A percentile compares a stretch with the other conserved stretches of the same genome.
Evolutionary conservation across 331 rosid species (phyloP).

Genomic region (Arachis monticola): DNA sequence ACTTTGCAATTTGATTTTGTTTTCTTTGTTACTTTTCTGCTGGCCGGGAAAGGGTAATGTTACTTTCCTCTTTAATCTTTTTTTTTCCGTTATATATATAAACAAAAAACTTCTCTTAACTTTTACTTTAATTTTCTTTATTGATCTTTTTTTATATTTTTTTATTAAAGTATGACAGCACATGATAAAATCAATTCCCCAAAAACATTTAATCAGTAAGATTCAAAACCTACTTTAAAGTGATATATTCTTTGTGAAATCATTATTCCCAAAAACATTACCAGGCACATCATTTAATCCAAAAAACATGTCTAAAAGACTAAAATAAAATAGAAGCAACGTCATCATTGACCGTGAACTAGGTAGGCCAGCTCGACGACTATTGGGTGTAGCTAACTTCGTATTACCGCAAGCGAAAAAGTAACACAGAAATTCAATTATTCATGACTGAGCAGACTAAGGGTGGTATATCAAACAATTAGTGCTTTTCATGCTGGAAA

Average conservation of each 20-base stretch:
- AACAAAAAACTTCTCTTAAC: not conserved
- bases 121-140: slow-evolving; percentile 41
- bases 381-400: not conserved
- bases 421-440: slow-evolving; percentile 7
- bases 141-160: not conserved
- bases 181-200: not conserved
- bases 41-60: slow-evolving; percentile 17
- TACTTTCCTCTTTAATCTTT: slow-evolving; percentile 24
- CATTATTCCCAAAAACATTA: not conserved
- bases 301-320: slow-evolving; percentile 6
- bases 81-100: no score
- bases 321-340: slow-evolving; percentile 5
- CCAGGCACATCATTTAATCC: slow-evolving; percentile 16
- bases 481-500: not conserved
- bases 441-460: not conserved
- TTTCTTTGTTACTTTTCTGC: not conserved
- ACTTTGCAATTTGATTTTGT: slow-evolving; percentile 44
- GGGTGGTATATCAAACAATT: no score
- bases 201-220: not conserved
- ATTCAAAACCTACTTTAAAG: not conserved
- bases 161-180: not conserved
- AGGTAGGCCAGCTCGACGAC: slow-evolving; percentile 21
- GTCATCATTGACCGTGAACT: not conserved
- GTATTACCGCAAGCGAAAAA: not conserved
- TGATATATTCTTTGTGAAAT: not conserved